Base-by-base conservation (phyloP, 495 filamentous ascomycete genomes). In the Xylaria cubensis region DNA sequence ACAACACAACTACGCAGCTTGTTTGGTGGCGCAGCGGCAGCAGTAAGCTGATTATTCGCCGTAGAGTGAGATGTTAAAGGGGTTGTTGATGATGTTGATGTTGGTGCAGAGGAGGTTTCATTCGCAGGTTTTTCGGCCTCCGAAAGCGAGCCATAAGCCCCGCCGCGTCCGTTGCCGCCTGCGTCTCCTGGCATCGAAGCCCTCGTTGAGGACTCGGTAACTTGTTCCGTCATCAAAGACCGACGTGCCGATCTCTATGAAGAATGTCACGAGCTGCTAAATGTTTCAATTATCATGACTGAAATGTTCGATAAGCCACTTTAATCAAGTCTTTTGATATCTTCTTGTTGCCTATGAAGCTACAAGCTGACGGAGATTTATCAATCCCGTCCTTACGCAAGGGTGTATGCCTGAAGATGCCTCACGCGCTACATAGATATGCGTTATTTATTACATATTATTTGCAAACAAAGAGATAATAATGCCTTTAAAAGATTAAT, bases 1-100 rank as follows among this genome's bases (percentile, higher is more conserved):
- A 84, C 80, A 26, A 86, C 80, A 53, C 89, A 90, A 71, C 88
- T 89, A 44, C 88, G 86, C 56, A 73, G 75, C 72, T 88, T n/a
- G n/a, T n/a, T 88, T 26, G 77, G 72, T 8, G 75, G 21, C 62
- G 62, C 67, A 42, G 65, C 17, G 15, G 34, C 7, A 36, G 24
- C 9, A 61, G 53, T 26, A 10, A 39, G 15, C 8, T 29, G 51
- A 3, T 41, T 12, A n/a, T 36, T 13, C 3, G 39, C 32, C 7
- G 7, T 53, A 24, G 70, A 34, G 29, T 6, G 55, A 2, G 42
- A 39, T 4, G 42, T 0, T 4, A 17, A 21, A 7, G 67, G 12
- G 12, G 62, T 24, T 64, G 62, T n/a, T 10, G 34, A 2, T 41
- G 12, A 13, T 44, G 24, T 0, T 63, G 7, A 6, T 50, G 46